Percentiles rank a stretch among this genome's conserved stretches.
Evolutionary conservation across 2,329 filamentous ascomycete species (phyloP).

Genomic region (Rhinocladiella mackenziei): DNA sequence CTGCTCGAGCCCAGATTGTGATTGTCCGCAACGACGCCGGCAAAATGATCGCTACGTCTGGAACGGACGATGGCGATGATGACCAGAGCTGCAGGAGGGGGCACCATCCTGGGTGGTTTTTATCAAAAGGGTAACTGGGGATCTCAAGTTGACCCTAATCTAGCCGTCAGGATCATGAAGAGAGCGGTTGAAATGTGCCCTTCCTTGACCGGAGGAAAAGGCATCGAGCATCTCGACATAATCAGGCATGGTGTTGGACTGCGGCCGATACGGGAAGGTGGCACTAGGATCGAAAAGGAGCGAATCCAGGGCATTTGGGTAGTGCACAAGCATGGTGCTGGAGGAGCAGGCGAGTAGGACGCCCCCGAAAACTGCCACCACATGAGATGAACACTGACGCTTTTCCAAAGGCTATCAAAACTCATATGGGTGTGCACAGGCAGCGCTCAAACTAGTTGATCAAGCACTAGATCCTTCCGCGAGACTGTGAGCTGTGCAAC

Average conservation of each 20-base stretch:
- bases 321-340: constrained; percentile 58
- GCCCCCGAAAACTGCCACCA: not conserved
- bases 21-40: constrained; percentile 73
- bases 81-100: constrained; percentile 70
- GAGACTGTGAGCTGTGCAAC: not conserved
- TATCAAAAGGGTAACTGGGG: constrained; percentile 79
- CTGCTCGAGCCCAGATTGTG: constrained; percentile 77
- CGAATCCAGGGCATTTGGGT: constrained; percentile 59
- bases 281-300: constrained; percentile 72
- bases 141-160: constrained; percentile 68
- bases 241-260: constrained; percentile 81
- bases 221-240: constrained; percentile 68
- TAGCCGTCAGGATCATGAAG: constrained; percentile 77
- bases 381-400: too few relatives aligned
- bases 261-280: constrained; percentile 67
- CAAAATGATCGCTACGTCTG: constrained; percentile 65
- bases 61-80: constrained; percentile 73
- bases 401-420: not conserved
- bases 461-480: not conserved
- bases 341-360: constrained; percentile 47
- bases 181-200: constrained; percentile 64
- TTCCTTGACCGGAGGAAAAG: constrained; percentile 59
- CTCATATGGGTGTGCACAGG: not conserved
- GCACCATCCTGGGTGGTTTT: constrained; percentile 78
- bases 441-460: not conserved